Evolutionary conservation across 805 yeast species (phyloP), one percentile per base, ranked within the genome.

Genomic region (Pichia californica): DNA sequence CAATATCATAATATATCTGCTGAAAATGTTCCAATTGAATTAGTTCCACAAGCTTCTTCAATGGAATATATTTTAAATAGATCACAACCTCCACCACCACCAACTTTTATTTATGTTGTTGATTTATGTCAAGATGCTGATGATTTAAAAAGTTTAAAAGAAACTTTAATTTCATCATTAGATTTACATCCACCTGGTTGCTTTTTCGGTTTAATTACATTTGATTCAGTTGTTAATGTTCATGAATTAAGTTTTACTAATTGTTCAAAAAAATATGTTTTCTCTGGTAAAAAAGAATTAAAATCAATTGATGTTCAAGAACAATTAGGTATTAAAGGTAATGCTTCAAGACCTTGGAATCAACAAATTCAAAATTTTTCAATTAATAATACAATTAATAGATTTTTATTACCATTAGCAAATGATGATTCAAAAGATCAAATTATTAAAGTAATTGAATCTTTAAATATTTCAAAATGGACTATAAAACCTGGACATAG

Each of bases 91-190:
- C 69, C 67, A 15, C 93, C 94, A 5, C 96, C 96, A 8, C 96
- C 97, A 9, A 77, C 87, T 37, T 89, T 87, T 62, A 66, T 88
- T 45, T 87, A 86, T 58, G 88, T 87, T 26, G 80, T 89, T 51
- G 98, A 89, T 63, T 68, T 88, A 49, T 87, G 96, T 62, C 91
- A 91, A 65, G 95, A 88, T 57, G 81, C 77, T 45, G 97, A 88
- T 54, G 88, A 87, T 59, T 71, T 89, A 56, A 77, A 79, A 59
- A 85, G 95, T 3, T 72, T 89, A 64, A 87, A 85, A 57, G 95
- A 86, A 53, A 73, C 91, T 28, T 72, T 88, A 56, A 75, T 85
- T 39, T 75, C 84, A 43, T 79, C 93, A 2, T 70, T 89, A 53
- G 74, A 84, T 39, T 67, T 86, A 54, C 75, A 91, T 56, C 98